A percentile compares a stretch with the other conserved stretches of the same genome.
These are phyloP conservation scores for Testicularia cyperi DNA, from an alignment of 1,284 basidiomycete genomes.

Conservation along the genomic window DNA sequence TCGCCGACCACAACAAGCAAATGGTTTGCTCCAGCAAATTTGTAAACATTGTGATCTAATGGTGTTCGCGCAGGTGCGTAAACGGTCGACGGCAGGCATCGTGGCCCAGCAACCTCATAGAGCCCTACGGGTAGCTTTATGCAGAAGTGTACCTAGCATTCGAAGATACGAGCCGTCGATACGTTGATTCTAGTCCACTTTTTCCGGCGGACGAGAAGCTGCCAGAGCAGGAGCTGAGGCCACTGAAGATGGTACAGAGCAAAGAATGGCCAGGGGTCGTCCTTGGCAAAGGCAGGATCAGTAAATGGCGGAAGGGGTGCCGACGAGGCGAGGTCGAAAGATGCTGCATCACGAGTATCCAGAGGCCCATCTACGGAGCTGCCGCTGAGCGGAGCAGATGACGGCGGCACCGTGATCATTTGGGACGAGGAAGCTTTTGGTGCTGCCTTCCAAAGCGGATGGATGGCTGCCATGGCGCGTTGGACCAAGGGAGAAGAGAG, in stretches of 20 bases:
- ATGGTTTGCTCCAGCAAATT: background rate
- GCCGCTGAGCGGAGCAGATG: no score
- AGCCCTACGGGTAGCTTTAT: no score
- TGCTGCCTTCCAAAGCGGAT: conserved; percentile 17
- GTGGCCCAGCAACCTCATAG: no score
- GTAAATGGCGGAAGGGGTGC: conserved; percentile 30
- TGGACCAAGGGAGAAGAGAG: conserved; percentile 1
- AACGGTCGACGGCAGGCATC: no score
- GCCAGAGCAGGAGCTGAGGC: conserved; percentile 40
- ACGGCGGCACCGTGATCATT: no score
- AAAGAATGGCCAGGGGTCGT: conserved; percentile 43
- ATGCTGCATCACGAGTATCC: background rate
- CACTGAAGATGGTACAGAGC: conserved; percentile 47
- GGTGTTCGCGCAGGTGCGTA: no score
- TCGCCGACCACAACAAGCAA: no score
- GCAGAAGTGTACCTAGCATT: no score
- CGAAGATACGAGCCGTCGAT: conserved; percentile 47
- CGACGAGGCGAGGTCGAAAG: conserved; percentile 21
- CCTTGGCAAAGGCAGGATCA: conserved; percentile 31
- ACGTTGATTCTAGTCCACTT: conserved; percentile 46
- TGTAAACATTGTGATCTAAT: background rate
- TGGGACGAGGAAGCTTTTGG: no score
- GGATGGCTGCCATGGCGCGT: conserved; percentile 1
- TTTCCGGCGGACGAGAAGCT: conserved; percentile 24
- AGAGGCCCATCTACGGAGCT: no score